Evolutionary conservation across 2,329 filamentous ascomycete genomes (phyloP), one percentile per base, ranked within the genome.

Genomic region (Tolypocladium sp.): DNA sequence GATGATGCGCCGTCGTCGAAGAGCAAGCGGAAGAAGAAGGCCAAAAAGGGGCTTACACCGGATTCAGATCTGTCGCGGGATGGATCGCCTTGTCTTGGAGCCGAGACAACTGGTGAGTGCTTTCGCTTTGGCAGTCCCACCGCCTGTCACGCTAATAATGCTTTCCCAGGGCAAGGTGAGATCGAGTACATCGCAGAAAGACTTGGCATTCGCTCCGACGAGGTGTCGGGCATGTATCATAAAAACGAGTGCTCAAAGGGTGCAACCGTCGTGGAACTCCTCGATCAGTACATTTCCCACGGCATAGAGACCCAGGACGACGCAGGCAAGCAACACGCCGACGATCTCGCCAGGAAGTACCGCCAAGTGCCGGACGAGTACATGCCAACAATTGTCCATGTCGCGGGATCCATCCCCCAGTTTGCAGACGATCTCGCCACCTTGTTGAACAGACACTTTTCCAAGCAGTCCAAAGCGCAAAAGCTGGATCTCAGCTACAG

Each of bases 101-200:
- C 65, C 27, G 65, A 71, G 40, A 64, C 68, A 57, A 71, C 68
- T 38, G 64, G 71, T 74, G 59, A 62, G 70, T 59, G 25, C 42
- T 46, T 15, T 22, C 13, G 7, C 25, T n/a, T 13, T n/a, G 9
- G 10, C 9, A 30, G 6, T 6, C 12, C 12, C 12, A 3, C 8
- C n/a, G 2, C n/a, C 13, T 13, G 25, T 20, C 44, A 22, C n/a
- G 17, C 58, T 56, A 27, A 59, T 7, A 33, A 4, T 25, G 20
- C 17, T 40, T 42, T 25, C 33, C 25, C 9, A 72, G 74, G 68
- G 4, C 68, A 71, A 57, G 73, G 76, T 40, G 74, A 79, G 37
- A 74, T 81, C 38, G 64, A 70, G 5, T 78, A 75, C 62, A 67
- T 82, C 33, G 75, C 77, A 20, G 74, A 80, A 52, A 71, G 74